Conservation (phyloP, 225 moss, liverwort and hornwort genomes). For the Antitrichia curtipendula region DNA sequence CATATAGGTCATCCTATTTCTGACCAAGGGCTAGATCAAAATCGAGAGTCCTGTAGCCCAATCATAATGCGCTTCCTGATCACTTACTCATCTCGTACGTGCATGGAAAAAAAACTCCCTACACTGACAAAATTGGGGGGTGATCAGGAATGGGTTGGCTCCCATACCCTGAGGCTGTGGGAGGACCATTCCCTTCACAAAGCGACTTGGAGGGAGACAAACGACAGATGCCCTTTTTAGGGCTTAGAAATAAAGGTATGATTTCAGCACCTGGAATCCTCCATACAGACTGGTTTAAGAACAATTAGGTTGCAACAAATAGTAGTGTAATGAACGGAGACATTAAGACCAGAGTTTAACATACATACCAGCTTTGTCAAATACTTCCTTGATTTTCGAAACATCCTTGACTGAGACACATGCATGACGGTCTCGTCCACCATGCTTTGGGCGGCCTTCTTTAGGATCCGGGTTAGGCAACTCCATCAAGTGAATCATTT, state of each 20-base stretch:
- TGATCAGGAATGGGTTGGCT: too few relatives aligned
- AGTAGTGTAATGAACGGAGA: not conserved
- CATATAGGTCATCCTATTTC: too few relatives aligned
- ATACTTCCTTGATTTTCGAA: constrained; percentile 43
- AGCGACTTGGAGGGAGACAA: not conserved
- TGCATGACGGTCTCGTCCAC: constrained; percentile 91
- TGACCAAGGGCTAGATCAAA: too few relatives aligned
- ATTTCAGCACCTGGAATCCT: not conserved
- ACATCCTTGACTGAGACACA: constrained; percentile 77
- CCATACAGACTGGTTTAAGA: not conserved
- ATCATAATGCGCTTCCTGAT: too few relatives aligned
- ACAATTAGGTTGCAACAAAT: not conserved
- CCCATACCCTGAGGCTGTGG: not conserved
- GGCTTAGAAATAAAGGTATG: not conserved
- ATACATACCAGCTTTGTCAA: constrained; percentile 71
- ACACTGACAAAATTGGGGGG: too few relatives aligned
- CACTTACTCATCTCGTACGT: too few relatives aligned
- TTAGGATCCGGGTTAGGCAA: constrained; percentile 88
- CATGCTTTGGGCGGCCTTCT: constrained; percentile 76
- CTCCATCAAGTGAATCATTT: constrained; percentile 99
- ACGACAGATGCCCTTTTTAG: not conserved
- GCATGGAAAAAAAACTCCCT: too few relatives aligned
- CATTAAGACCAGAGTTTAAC: not conserved
- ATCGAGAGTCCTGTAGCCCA: too few relatives aligned
- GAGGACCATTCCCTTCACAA: not conserved